A percentile compares a stretch with the other conserved stretches of the same genome.
phyloP scores from a whole-genome alignment of 768 basidiomycete species.

The Plicaturopsis crispa region DNA sequence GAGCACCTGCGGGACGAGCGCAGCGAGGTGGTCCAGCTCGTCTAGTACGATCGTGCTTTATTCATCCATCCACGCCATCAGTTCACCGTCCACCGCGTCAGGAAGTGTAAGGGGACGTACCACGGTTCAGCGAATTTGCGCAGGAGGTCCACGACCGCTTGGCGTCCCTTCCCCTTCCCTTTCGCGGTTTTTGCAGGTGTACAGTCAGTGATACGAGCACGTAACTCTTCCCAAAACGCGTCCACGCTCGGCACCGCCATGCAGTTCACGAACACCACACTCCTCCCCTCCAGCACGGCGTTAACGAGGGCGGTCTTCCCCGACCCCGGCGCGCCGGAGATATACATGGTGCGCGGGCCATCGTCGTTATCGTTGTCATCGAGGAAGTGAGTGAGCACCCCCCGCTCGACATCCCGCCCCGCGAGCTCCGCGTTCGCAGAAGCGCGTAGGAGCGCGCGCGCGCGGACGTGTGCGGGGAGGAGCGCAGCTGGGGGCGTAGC shows the following conservation, averaged over 20 bases:
- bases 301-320: conserved; percentile 87
- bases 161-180: conserved; percentile 35
- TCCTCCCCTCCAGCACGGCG: conserved; percentile 51
- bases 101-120: conserved; percentile 8
- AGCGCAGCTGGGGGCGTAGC: conserved; percentile 43
- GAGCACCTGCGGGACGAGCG: no score
- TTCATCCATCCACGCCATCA: no score
- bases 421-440: conserved; percentile 60
- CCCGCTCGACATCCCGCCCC: conserved; percentile 63
- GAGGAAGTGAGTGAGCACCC: conserved; percentile 52
- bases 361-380: conserved; percentile 37
- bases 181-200: no score
- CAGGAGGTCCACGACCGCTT: conserved; percentile 8
- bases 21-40: conserved; percentile 82
- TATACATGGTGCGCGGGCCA: conserved; percentile 55
- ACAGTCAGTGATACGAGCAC: no score
- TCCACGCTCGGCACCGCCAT: conserved; percentile 68
- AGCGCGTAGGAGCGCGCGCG: conserved; percentile 63
- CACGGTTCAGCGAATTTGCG: not conserved
- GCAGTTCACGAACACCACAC: conserved; percentile 64
- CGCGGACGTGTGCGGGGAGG: conserved; percentile 48
- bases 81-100: conserved; percentile 10
- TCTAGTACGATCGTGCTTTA: conserved; percentile 72
- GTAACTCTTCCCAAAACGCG: conserved; percentile 66
- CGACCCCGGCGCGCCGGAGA: conserved; percentile 90